Evolutionary conservation across 768 basidiomycete genomes (phyloP), one percentile per base, ranked within the genome.

Genomic region (Termitomyces sp.): DNA sequence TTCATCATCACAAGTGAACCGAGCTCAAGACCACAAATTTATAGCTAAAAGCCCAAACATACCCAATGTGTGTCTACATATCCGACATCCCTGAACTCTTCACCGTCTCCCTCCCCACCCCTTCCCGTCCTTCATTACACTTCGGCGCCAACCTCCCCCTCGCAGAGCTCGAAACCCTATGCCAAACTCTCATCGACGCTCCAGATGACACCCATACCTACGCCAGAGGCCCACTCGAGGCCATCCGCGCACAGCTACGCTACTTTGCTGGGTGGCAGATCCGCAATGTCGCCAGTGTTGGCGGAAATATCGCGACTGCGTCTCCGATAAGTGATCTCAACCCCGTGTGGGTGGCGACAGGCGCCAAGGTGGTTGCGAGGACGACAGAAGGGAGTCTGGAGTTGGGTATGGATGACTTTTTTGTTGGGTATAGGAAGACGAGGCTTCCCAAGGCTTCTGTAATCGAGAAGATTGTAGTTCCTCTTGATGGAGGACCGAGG

Each of bases 291-390:
- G 61, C 61, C 6, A 56, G 54, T 23, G 61, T 59, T 10, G 61
- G 50, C 32, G 61, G 61, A 5, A 62, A 62, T 37, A 62, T 62
- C 8, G 61, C 57, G 11, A 62, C 61, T 1, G 61, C 61, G 1
- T 59, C 57, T 14, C 61, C 61, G 5, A 62, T 62, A 45, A 62
- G 61, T 19, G 61, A 62, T 23, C 61, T 62, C 12, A 62, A 62
- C 21, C 61, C 61, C 1, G 61, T 62, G n/a, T 62, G 57, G 57
- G 37, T 62, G 5, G 61, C 54, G 2, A 40, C 54, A 1, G 61
- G 58, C 9, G 57, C 58, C 3, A 59, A 56, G 37, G 25, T 62
- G 17, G 27, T 58, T 19, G 57, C 31, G n/a, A 35, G 46, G 29
- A 59, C 51, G 7, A 9, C 29, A 2, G 45, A 56, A 37, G 54